Conservation (phyloP, 306 rosid genomes). For the cucumber (Cucumis sativus) region Cucumber_9930_V3 NC_026660.2:15856001-15856500, state of each 20-base stretch:
- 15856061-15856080: not conserved
- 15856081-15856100: not conserved
- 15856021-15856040: slow-evolving; percentile 39
- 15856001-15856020: slow-evolving; percentile 54
- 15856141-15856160: slow-evolving; percentile 44
- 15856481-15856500: slow-evolving; percentile 46
- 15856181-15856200: slow-evolving; percentile 74
- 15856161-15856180: slow-evolving; percentile 44
- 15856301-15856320: slow-evolving; percentile 52
- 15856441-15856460: slow-evolving; percentile 38
- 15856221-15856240: slow-evolving; percentile 52
- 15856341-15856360: slow-evolving; percentile 51
- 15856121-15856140: slow-evolving; percentile 2
- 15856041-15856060: slow-evolving; percentile 4
- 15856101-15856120: slow-evolving; percentile 2
- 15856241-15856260: slow-evolving; percentile 41
- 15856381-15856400: slow-evolving; percentile 37
- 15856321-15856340: slow-evolving; percentile 42
- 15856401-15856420: slow-evolving; percentile 35
- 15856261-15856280: slow-evolving; percentile 43
- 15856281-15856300: slow-evolving; percentile 49
- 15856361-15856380: slow-evolving; percentile 36
- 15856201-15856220: slow-evolving; percentile 91
- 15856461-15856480: slow-evolving; percentile 45
- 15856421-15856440: slow-evolving; percentile 34